Conservation (phyloP, 2,329 filamentous ascomycete genomes). For the Escovopsis sp. region DNA sequence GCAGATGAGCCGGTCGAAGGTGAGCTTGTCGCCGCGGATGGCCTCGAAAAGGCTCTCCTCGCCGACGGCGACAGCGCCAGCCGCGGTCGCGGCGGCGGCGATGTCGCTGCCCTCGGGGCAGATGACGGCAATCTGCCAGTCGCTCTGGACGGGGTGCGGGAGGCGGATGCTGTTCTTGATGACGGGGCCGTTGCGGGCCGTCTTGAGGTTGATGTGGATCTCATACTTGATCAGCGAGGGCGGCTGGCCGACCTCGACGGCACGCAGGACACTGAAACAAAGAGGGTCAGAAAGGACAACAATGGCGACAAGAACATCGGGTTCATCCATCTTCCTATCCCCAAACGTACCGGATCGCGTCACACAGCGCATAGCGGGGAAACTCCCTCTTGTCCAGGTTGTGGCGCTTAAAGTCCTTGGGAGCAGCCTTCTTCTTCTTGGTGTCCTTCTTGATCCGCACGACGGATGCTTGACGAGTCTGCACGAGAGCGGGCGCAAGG, state of each 20-base stretch:
- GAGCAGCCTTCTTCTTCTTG: constrained; percentile 44
- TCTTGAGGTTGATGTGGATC: constrained; percentile 65
- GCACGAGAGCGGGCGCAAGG: constrained; percentile 29
- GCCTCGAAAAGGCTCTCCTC: constrained; percentile 73
- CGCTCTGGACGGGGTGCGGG: constrained; percentile 78
- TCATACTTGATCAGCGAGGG: constrained; percentile 74
- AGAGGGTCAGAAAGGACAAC: too few relatives aligned
- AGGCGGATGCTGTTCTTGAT: constrained; percentile 78
- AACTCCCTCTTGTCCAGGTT: constrained; percentile 47
- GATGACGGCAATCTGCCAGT: constrained; percentile 79
- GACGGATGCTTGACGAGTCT: constrained; percentile 26
- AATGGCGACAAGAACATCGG: too few relatives aligned
- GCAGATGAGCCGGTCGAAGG: constrained; percentile 82
- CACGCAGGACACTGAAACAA: constrained; percentile 63
- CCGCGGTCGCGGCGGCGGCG: constrained; percentile 56
- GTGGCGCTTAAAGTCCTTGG: constrained; percentile 52
- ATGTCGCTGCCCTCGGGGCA: constrained; percentile 66
- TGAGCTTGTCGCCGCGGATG: constrained; percentile 57
- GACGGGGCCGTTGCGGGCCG: constrained; percentile 71
- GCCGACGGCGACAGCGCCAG: constrained; percentile 71
- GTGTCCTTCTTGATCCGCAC: constrained; percentile 33
- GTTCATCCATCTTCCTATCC: too few relatives aligned
- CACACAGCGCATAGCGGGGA: constrained; percentile 62
- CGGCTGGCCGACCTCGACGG: constrained; percentile 74
- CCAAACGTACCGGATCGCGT: constrained; percentile 73